Conservation (phyloP, 2,329 filamentous ascomycete genomes). For the Simplicillium aogashimaense region DNA sequence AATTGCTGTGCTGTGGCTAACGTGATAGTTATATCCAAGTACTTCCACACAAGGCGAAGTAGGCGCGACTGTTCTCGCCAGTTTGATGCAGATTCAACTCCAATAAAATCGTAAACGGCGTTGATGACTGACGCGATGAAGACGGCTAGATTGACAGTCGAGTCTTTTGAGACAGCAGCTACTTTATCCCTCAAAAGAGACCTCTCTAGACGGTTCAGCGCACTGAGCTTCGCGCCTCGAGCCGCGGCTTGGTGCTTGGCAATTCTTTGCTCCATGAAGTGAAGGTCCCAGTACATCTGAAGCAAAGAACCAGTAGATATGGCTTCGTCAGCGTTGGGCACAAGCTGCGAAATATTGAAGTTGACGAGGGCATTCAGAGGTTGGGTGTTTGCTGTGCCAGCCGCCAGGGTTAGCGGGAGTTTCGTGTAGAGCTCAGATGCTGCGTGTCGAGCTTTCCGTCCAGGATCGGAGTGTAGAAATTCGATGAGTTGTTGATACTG, state of each 20-base stretch:
- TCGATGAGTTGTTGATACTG: constrained; percentile 14
- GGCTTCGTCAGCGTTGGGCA: constrained; percentile 23
- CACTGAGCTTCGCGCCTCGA: constrained; percentile 37
- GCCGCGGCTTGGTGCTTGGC: constrained; percentile 30
- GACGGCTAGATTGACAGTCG: constrained; percentile 41
- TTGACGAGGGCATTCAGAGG: constrained; percentile 53
- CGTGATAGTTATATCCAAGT: constrained; percentile 42
- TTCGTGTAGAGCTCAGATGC: constrained; percentile 24
- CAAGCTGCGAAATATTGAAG: constrained; percentile 35
- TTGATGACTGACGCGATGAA: constrained; percentile 38
- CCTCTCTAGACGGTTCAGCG: constrained; percentile 50
- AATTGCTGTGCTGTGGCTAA: constrained; percentile 37
- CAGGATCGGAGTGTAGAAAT: constrained; percentile 22
- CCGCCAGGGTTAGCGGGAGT: constrained; percentile 14
- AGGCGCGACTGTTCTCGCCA: constrained; percentile 18
- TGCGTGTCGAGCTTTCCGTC: constrained; percentile 17
- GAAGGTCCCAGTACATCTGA: constrained; percentile 37
- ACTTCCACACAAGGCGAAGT: constrained; percentile 33
- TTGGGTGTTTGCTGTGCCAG: constrained; percentile 19
- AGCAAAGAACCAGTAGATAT: constrained; percentile 43
- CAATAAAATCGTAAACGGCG: constrained; percentile 33
- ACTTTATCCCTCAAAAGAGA: constrained; percentile 45
- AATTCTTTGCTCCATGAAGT: constrained; percentile 29
- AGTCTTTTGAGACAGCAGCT: constrained; percentile 48
- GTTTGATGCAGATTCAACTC: constrained; percentile 8